phyloP scores from a whole-genome alignment of 2,329 filamentous ascomycete genomes.

The Alternaria sp. region DNA sequence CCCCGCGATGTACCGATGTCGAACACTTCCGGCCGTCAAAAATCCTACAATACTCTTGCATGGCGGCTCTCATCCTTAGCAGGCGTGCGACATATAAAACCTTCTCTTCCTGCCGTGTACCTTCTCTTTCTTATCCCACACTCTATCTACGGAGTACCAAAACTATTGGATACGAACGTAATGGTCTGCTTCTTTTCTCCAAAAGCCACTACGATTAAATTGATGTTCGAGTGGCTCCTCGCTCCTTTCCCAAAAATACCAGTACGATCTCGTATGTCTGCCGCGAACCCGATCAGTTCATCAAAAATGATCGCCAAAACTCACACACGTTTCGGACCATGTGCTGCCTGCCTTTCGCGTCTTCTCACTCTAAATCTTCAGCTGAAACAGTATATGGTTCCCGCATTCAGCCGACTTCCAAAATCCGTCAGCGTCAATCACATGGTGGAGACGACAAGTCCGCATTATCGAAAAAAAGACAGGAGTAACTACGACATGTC shows the following conservation, averaged over 20 bases:
- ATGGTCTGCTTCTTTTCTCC: not conserved
- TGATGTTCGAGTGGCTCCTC: not conserved
- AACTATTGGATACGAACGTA: too few species aligned
- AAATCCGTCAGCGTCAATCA: too few species aligned
- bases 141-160: not conserved
- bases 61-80: not conserved
- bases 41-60: too few species aligned
- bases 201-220: fast-evolving
- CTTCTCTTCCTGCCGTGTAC: not conserved
- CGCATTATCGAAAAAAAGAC: not conserved
- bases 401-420: too few species aligned
- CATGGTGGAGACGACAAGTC: not conserved
- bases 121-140: not conserved
- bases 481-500: not conserved
- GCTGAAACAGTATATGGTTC: too few species aligned
- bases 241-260: not conserved
- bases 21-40: too few species aligned
- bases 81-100: not conserved
- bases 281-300: too few species aligned
- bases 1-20: too few species aligned
- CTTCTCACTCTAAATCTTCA: too few species aligned
- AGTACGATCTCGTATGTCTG: fast-evolving
- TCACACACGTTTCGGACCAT: too few species aligned
- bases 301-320: too few species aligned
- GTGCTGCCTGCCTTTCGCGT: too few species aligned